Evolutionary conservation across 2,329 filamentous ascomycete species (phyloP), one percentile per base, ranked within the genome.

Genomic region (Rhexocercosporidium sp.): DNA sequence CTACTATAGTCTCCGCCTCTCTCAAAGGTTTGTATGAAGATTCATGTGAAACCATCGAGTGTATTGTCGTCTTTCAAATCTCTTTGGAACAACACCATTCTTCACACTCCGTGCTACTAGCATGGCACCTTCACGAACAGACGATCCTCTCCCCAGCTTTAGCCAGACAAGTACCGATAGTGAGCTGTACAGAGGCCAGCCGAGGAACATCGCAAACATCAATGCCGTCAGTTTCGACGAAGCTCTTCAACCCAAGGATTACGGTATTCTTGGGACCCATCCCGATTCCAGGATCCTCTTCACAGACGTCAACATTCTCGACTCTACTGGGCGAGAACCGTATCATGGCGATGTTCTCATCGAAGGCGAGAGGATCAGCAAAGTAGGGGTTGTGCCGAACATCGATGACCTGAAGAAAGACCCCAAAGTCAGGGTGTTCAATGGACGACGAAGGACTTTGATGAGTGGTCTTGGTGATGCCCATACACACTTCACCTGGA

Each of bases 381-480:
- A 70, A 18, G 76, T 78, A 14, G 76, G 77, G 1, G 60, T 64
- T 4, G 73, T 78, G 4, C 68, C 72, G 14, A 66, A 71, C 54
- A 64, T 60, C 9, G 71, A 73, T 3, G 66, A 67, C 1, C 57
- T 77, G 6, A 68, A 73, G 51, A 69, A 66, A n/a, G 65, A 75
- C 46, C 62, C 69, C 3, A 67, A 62, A 41, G 63, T 71, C 5
- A 57, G 71, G 54, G 60, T 71, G 1, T 67, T 70, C 20, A 11
- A 70, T 37, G 69, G 70, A 3, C 60, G 65, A 25, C 67, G 70
- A 27, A 75, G 82, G 22, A 85, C 83, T 1, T 70, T 85, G 29
- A 84, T 85, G 80, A 79, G 79, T n/a, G 83, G 83, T 0, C 75
- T 85, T 0, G 81, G 82, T 1, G 83, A 85, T 67, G 80, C 81